Evolutionary conservation across 2,329 filamentous ascomycete genomes (phyloP).

Genomic region (Alternaria gansuensis): DNA sequence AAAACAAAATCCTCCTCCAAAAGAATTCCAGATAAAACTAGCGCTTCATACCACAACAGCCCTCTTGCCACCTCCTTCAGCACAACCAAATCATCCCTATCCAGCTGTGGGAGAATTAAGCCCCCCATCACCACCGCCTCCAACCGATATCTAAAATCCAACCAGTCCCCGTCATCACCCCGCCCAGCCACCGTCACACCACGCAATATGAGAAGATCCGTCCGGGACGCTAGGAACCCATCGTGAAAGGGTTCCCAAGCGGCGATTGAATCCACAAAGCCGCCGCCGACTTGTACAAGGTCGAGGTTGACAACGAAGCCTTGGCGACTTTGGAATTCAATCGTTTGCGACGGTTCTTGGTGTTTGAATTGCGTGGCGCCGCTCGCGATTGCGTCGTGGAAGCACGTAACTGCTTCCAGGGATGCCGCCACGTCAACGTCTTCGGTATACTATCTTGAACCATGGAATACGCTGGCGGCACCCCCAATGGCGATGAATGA

Average conservation of each 20-base stretch:
- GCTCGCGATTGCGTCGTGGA: neutral
- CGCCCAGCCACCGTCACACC: constrained; percentile 3
- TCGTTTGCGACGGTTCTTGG: constrained; percentile 1
- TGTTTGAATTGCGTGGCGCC: constrained; percentile 5
- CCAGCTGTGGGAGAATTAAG: too few species aligned
- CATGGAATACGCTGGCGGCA: constrained; percentile 4
- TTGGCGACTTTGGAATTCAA: too few species aligned
- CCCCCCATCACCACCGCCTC: neutral
- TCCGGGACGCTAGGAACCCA: constrained; percentile 3
- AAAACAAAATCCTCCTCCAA: too few species aligned
- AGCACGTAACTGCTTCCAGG: neutral
- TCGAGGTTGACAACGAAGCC: neutral
- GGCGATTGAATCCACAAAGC: constrained; percentile 7
- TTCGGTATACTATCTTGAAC: neutral
- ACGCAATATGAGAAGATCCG: constrained; percentile 6
- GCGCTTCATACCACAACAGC: too few species aligned
- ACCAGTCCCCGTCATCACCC: constrained; percentile 1
- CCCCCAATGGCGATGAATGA: constrained; percentile 3
- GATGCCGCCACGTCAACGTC: constrained; percentile 5
- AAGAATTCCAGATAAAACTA: too few species aligned
- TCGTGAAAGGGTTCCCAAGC: constrained; percentile 1
- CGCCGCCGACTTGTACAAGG: constrained; percentile 2
- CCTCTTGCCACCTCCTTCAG: too few species aligned
- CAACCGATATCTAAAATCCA: constrained; percentile 1
- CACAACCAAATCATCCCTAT: too few species aligned